A percentile compares a stretch with the other conserved stretches of the same genome.
Evolutionary conservation across 2,329 filamentous ascomycete species (phyloP).

Genomic region (Trichophyton equinum): DNA sequence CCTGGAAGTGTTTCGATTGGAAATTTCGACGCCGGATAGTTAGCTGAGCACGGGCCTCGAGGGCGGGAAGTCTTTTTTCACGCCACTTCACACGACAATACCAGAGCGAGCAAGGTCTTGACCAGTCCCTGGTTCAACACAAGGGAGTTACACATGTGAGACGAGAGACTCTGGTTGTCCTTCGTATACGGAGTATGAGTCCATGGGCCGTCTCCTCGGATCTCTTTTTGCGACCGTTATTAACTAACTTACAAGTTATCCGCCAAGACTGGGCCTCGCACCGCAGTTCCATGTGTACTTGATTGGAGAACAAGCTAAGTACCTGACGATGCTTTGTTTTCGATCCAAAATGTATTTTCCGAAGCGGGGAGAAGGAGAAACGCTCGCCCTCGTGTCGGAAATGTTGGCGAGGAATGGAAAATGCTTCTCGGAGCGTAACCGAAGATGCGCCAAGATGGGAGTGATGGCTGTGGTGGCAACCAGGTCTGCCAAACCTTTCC

Average conservation of each 20-base stretch:
- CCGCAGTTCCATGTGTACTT: neutral
- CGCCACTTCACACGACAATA: neutral
- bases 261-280: neutral
- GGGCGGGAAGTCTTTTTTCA: conserved; percentile 1
- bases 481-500: neutral
- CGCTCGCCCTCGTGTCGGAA: neutral
- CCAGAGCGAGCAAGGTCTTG: neutral
- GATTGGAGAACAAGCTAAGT: neutral
- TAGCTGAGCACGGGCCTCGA: conserved; percentile 1
- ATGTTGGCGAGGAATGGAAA: conserved; percentile 1
- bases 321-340: neutral
- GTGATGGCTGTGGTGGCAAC: neutral
- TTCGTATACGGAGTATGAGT: neutral
- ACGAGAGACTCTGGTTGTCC: neutral
- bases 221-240: neutral
- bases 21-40: neutral
- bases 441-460: conserved; percentile 1
- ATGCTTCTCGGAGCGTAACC: conserved; percentile 4
- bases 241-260: too few relatives aligned
- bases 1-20: neutral
- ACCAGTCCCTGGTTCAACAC: neutral
- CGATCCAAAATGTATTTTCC: conserved; percentile 3
- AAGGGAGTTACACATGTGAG: neutral
- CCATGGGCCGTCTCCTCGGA: neutral
- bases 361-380: neutral